A percentile compares a stretch with the other conserved stretches of the same genome.
Conservation (phyloP, 2,329 filamentous ascomycete species). For the Lachnum nothofagi region DNA sequence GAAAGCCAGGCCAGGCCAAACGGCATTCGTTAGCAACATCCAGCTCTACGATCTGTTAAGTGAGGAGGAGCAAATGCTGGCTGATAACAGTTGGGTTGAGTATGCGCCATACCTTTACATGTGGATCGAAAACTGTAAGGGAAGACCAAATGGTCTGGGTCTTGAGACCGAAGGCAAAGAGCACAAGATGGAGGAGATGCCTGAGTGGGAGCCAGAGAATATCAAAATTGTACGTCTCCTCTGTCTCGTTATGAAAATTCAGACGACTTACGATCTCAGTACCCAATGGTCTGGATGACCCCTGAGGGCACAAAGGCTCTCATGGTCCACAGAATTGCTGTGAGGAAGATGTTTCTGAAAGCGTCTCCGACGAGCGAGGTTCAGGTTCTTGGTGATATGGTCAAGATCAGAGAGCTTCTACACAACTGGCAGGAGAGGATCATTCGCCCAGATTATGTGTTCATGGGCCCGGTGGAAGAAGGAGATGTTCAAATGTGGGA, state of each 20-base stretch:
- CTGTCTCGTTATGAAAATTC: neutral
- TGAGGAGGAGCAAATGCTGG: slow-evolving; percentile 37
- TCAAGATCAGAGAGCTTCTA: slow-evolving; percentile 35
- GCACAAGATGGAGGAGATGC: slow-evolving; percentile 35
- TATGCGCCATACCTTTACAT: slow-evolving; percentile 42
- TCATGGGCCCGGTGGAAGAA: slow-evolving; percentile 37
- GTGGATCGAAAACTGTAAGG: slow-evolving; percentile 40
- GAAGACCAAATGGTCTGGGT: slow-evolving; percentile 38
- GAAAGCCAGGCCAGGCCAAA: slow-evolving; percentile 40
- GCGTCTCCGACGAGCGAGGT: slow-evolving; percentile 33
- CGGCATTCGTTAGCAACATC: slow-evolving; percentile 41
- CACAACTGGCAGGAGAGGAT: slow-evolving; percentile 37
- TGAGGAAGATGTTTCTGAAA: slow-evolving; percentile 37
- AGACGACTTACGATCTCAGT: slow-evolving; percentile 15
- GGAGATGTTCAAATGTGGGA: slow-evolving; percentile 44
- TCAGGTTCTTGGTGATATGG: slow-evolving; percentile 36
- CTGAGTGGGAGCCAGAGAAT: slow-evolving; percentile 33
- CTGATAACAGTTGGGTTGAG: slow-evolving; percentile 43
- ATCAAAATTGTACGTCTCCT: slow-evolving; percentile 30
- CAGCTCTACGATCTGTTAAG: slow-evolving; percentile 40
- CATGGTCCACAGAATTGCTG: slow-evolving; percentile 40
- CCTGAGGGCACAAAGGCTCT: slow-evolving; percentile 40
- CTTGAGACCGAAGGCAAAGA: slow-evolving; percentile 38
- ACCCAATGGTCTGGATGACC: slow-evolving; percentile 45
- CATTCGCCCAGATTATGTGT: slow-evolving; percentile 40